Conservation (phyloP, 352 stramenopile species). For the Thalassiosira mediterranea region DNA sequence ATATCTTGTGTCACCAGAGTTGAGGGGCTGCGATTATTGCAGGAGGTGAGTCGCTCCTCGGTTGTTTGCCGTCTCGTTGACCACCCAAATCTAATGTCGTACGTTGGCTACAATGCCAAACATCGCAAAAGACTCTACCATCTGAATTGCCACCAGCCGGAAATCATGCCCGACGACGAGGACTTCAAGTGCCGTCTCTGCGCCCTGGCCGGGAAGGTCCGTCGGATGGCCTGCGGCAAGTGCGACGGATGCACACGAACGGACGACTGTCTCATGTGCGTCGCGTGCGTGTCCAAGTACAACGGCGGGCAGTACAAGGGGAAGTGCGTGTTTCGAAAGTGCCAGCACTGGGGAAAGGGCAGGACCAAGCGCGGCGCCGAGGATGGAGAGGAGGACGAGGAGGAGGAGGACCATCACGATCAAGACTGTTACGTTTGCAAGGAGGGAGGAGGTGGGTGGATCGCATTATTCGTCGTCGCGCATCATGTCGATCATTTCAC, state of each 20-base stretch:
- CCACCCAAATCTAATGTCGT: no score
- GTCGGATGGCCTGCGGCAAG: constrained; percentile 32
- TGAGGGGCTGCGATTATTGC: constrained; percentile 1
- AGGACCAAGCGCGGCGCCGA: background rate
- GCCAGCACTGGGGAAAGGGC: constrained; percentile 24
- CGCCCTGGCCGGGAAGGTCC: constrained; percentile 16
- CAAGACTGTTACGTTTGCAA: constrained; percentile 29
- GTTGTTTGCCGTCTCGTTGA: no score
- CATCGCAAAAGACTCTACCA: constrained; percentile 22
- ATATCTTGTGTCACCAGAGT: no score
- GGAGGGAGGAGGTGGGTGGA: constrained; percentile 26
- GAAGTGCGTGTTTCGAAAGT: constrained; percentile 47
- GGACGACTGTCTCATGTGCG: constrained; percentile 37
- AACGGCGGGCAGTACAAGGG: background rate
- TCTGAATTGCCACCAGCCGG: constrained; percentile 9
- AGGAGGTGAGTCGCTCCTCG: no score
- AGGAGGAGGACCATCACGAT: constrained; percentile 32
- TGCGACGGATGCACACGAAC: constrained; percentile 33
- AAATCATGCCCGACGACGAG: background rate
- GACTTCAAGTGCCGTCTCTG: constrained; percentile 15
- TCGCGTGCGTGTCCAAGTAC: constrained; percentile 21
- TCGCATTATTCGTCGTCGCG: background rate
- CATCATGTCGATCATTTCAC: background rate
- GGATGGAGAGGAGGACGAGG: constrained; percentile 6
- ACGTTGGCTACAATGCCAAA: no score